Evolutionary conservation across 345 rosid species (phyloP).

Genomic region (Carallia brachiata): DNA sequence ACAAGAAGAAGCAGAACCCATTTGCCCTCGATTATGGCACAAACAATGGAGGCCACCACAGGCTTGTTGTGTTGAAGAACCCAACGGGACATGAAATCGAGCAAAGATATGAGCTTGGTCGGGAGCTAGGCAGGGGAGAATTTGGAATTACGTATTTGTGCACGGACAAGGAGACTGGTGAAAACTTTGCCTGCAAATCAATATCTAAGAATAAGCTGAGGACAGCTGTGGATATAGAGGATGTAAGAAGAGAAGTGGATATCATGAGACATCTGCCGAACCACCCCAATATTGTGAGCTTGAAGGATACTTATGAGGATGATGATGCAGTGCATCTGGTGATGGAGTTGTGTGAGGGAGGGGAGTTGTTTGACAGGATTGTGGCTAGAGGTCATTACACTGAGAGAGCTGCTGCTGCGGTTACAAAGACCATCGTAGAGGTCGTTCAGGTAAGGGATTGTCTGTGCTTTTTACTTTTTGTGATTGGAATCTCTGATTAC

Average conservation of each 20-base stretch:
- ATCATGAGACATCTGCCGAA: slow-evolving; percentile 33
- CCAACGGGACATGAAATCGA: slow-evolving; percentile 27
- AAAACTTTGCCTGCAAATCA: slow-evolving; percentile 28
- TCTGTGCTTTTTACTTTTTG: neutral
- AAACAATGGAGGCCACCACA: slow-evolving; percentile 13
- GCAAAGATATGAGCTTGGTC: slow-evolving; percentile 33
- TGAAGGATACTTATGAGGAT: slow-evolving; percentile 32
- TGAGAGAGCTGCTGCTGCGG: slow-evolving; percentile 37
- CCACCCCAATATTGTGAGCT: slow-evolving; percentile 33
- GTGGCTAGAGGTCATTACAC: slow-evolving; percentile 41
- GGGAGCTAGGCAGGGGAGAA: slow-evolving; percentile 37
- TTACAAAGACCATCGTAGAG: slow-evolving; percentile 37
- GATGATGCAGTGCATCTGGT: slow-evolving; percentile 35
- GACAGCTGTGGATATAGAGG: slow-evolving; percentile 34
- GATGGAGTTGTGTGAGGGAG: slow-evolving; percentile 39
- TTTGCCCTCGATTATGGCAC: slow-evolving; percentile 16
- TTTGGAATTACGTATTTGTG: slow-evolving; percentile 35
- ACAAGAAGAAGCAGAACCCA: slow-evolving; percentile 25
- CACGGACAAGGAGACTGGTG: slow-evolving; percentile 27
- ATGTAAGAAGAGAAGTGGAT: slow-evolving; percentile 38
- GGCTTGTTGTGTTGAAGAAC: slow-evolving; percentile 19
- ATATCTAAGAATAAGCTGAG: slow-evolving; percentile 33
- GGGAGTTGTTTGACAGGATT: slow-evolving; percentile 34
- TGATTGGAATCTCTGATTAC: neutral
- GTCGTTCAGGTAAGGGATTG: slow-evolving; percentile 30